Conservation (phyloP, 306 rosid genomes). For the Cyamopsis tetragonoloba region DNA sequence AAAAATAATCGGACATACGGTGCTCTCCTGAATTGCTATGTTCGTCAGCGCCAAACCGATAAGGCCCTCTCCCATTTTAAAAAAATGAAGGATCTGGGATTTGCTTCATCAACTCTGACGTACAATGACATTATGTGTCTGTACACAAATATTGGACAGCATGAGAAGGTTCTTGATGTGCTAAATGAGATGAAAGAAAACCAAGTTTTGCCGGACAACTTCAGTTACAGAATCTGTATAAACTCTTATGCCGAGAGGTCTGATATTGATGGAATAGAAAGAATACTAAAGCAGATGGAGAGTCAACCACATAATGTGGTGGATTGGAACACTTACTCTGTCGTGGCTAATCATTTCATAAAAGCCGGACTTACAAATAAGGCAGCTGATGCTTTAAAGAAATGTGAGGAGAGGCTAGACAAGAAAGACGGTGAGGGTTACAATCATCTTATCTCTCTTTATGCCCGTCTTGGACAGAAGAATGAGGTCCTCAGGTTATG, state of each 20-base stretch:
- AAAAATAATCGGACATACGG: slow-evolving; percentile 64
- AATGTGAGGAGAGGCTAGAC: slow-evolving; percentile 60
- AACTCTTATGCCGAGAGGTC: slow-evolving; percentile 62
- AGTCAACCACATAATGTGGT: slow-evolving; percentile 48
- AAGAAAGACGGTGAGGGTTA: slow-evolving; percentile 59
- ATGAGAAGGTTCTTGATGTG: slow-evolving; percentile 58
- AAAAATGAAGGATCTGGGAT: slow-evolving; percentile 79
- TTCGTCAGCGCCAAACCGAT: slow-evolving; percentile 52
- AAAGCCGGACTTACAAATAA: slow-evolving; percentile 43
- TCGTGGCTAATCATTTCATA: slow-evolving; percentile 57
- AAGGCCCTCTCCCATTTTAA: slow-evolving; percentile 58
- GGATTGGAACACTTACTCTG: slow-evolving; percentile 90
- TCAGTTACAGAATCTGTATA: slow-evolving; percentile 79
- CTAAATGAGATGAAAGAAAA: slow-evolving; percentile 68
- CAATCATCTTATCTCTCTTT: slow-evolving; percentile 70
- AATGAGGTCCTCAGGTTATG: slow-evolving; percentile 71
- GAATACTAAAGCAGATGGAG: slow-evolving; percentile 67
- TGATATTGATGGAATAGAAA: slow-evolving; percentile 58
- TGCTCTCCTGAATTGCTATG: slow-evolving; percentile 84
- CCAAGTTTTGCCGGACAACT: no score
- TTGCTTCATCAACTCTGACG: slow-evolving; percentile 54
- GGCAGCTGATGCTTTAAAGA: slow-evolving; percentile 58
- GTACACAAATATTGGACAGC: slow-evolving; percentile 59
- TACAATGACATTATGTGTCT: slow-evolving; percentile 84
- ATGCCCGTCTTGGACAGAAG: slow-evolving; percentile 50